phyloP scores from a whole-genome alignment of 352 stramenopile genomes.

The Blastocystis sp. region DNA sequence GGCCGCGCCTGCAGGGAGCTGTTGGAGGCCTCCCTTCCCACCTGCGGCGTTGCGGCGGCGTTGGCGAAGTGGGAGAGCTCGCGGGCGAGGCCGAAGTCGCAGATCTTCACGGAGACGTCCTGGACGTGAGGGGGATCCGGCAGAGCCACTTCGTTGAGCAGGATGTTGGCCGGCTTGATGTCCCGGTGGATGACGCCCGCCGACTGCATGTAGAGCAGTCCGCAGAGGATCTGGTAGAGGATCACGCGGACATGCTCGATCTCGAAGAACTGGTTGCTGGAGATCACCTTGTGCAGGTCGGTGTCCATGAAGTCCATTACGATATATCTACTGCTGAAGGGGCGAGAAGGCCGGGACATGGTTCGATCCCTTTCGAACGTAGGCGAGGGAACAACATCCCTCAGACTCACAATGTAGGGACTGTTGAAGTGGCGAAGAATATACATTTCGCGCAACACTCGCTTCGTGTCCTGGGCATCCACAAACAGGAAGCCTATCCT shows the following conservation, averaged over 20 bases:
- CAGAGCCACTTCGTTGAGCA: slow-evolving; percentile 74
- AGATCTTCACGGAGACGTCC: slow-evolving; percentile 67
- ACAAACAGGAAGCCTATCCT: slow-evolving; percentile 81
- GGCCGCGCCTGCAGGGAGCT: background rate
- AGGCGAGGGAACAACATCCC: slow-evolving; percentile 32
- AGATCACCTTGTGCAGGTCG: slow-evolving; percentile 85
- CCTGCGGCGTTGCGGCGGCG: background rate
- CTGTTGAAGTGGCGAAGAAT: slow-evolving; percentile 78
- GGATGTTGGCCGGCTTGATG: slow-evolving; percentile 88
- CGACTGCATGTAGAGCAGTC: slow-evolving; percentile 88
- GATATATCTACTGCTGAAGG: slow-evolving; percentile 66
- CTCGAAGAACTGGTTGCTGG: slow-evolving; percentile 78
- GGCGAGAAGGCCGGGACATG: background rate
- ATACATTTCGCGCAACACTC: slow-evolving; percentile 80
- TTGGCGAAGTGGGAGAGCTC: background rate
- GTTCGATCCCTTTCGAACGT: slow-evolving; percentile 30
- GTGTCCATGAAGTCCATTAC: slow-evolving; percentile 80
- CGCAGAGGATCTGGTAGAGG: slow-evolving; percentile 78
- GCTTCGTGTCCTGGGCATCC: slow-evolving; percentile 77
- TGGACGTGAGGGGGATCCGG: background rate
- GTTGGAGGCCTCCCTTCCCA: slow-evolving; percentile 3
- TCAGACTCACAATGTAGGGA: slow-evolving; percentile 77
- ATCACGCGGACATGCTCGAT: slow-evolving; percentile 71
- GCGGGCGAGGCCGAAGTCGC: slow-evolving; percentile 62
- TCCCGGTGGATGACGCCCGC: slow-evolving; percentile 87